Conservation (phyloP, 192 early-diverging fungal species). For the Coemansia sp. region DNA sequence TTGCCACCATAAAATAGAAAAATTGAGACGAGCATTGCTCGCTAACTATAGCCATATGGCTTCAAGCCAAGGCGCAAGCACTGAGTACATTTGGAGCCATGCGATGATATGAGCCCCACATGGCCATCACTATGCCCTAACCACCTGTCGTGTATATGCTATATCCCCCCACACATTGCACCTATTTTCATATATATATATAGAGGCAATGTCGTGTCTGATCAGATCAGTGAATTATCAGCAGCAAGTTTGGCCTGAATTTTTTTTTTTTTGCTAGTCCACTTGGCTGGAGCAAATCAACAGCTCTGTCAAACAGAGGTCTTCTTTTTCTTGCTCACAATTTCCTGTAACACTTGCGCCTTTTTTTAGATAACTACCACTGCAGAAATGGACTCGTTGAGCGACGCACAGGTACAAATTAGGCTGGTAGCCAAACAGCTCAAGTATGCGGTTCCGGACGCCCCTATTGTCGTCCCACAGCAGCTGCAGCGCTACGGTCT, state of each 20-base stretch:
- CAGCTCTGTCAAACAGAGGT: background rate
- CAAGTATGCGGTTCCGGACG: constrained; percentile 75
- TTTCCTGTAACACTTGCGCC: background rate
- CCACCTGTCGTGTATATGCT: background rate
- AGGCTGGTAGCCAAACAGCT: constrained; percentile 76
- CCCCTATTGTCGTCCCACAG: constrained; percentile 85
- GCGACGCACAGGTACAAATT: constrained; percentile 75
- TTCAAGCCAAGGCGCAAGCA: background rate
- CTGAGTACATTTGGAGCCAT: background rate
- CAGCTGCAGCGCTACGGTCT: constrained; percentile 83
- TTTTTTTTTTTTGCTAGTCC: background rate
- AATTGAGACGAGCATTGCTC: background rate
- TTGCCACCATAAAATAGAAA: background rate
- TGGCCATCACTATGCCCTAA: background rate
- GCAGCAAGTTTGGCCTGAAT: background rate
- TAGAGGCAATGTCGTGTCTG: background rate
- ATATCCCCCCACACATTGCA: background rate
- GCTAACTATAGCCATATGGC: background rate
- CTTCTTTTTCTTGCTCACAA: background rate
- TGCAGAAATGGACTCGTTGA: constrained; percentile 34
- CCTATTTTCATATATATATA: background rate
- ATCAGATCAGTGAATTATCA: background rate
- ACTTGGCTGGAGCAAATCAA: background rate
- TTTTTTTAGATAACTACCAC: background rate
- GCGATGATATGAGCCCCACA: background rate